Evolutionary conservation across 805 yeast species (phyloP).

Genomic region (Brettanomyces nanus): DNA sequence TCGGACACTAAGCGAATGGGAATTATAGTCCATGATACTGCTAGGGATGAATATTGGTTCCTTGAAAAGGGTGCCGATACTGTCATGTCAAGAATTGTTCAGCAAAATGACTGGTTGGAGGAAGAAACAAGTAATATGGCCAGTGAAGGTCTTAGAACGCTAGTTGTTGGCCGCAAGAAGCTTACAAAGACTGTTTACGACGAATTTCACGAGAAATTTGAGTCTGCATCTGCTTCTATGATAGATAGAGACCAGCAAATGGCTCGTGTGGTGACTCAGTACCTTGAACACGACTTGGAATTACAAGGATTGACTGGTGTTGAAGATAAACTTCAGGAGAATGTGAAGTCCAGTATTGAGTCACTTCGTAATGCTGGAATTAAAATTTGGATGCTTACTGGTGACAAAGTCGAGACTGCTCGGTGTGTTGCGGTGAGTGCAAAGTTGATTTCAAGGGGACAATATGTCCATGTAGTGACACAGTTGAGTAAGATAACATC

Average conservation of each 20-base stretch:
- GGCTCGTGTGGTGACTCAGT: slow-evolving; percentile 58
- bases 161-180: slow-evolving; percentile 85
- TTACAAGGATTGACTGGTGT: slow-evolving; percentile 93
- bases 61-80: slow-evolving; percentile 94
- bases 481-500: slow-evolving; percentile 42
- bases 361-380: slow-evolving; percentile 91
- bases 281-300: slow-evolving; percentile 77
- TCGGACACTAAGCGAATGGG: slow-evolving; percentile 98
- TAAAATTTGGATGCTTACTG: slow-evolving; percentile 98
- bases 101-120: slow-evolving; percentile 88
- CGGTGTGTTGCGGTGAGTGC: slow-evolving; percentile 97
- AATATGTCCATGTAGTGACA: slow-evolving; percentile 81
- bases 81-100: slow-evolving; percentile 80
- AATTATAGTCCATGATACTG: slow-evolving; percentile 57
- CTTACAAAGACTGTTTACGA: slow-evolving; percentile 46
- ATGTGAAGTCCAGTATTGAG: slow-evolving; percentile 89
- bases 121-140: slow-evolving; percentile 98
- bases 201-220: slow-evolving; percentile 55
- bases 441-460: slow-evolving; percentile 86
- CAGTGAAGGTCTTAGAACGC: slow-evolving; percentile 91
- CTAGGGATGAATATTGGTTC: slow-evolving; percentile 72
- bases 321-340: slow-evolving; percentile 87
- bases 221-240: slow-evolving; percentile 73
- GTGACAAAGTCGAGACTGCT: slow-evolving; percentile 98
- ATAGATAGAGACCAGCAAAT: slow-evolving; percentile 66